Conservation (phyloP, 179 eudicot species). For the Beta lomatogona region DNA sequence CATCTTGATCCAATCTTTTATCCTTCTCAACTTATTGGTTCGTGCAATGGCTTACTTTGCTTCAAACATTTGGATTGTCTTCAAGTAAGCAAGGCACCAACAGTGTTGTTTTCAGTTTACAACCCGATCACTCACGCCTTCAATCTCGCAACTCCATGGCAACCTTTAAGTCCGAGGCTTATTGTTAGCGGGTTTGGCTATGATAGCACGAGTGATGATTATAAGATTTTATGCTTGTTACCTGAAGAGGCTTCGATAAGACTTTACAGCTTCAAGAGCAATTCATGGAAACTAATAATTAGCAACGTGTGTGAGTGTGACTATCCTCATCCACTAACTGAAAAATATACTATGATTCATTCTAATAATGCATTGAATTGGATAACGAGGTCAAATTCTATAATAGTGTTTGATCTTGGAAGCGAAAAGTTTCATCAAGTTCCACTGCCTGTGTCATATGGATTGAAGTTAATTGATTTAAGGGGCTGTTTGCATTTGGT, state of each 20-base stretch:
- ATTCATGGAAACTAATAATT: neutral
- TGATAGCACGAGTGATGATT: neutral
- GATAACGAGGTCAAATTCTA: neutral
- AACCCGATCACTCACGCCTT: neutral
- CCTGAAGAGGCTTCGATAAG: neutral
- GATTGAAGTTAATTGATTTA: neutral
- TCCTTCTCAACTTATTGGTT: neutral
- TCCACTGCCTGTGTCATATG: neutral
- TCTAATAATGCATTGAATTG: neutral
- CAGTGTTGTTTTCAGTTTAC: neutral
- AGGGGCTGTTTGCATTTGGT: slow-evolving; percentile 6
- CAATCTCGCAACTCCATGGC: neutral
- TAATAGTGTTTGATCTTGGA: neutral
- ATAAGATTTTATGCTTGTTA: neutral
- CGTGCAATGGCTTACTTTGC: neutral
- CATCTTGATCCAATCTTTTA: too few species aligned
- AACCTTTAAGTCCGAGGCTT: neutral
- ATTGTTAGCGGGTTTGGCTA: neutral
- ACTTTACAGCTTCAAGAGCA: neutral
- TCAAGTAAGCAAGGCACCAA: too few species aligned
- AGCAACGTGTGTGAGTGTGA: neutral
- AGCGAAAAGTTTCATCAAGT: neutral
- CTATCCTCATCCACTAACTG: too few species aligned
- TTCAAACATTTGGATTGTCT: neutral
- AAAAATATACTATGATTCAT: neutral